These are phyloP conservation scores for Claviceps sp. DNA, from an alignment of 2,329 filamentous ascomycete genomes.

Conservation along the genomic window DNA sequence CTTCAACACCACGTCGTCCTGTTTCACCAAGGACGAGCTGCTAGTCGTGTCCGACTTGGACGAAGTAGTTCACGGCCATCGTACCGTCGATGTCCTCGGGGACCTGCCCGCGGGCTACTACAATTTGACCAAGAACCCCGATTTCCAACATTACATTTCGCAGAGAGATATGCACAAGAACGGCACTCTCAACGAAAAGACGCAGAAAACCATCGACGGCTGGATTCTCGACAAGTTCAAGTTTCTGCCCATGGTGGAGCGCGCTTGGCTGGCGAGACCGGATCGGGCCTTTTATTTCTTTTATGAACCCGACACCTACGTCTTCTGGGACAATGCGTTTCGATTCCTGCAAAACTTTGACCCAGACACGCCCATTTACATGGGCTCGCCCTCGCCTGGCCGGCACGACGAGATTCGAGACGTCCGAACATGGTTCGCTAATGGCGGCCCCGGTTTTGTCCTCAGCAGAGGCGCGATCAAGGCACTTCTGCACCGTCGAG, in stretches of 20 bases:
- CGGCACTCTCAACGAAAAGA: constrained; percentile 19
- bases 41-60: constrained; percentile 39
- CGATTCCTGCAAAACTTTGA: constrained; percentile 32
- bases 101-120: constrained; percentile 18
- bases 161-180: constrained; percentile 23
- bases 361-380: constrained; percentile 34
- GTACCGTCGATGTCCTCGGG: constrained; percentile 29
- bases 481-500: constrained; percentile 27
- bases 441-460: constrained; percentile 45
- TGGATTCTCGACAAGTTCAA: constrained; percentile 45
- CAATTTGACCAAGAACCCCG: constrained; percentile 17
- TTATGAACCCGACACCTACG: constrained; percentile 41
- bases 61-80: constrained; percentile 28
- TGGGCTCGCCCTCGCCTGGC: constrained; percentile 38
- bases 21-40: constrained; percentile 26
- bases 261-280: constrained; percentile 31
- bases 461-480: constrained; percentile 35
- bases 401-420: constrained; percentile 16
- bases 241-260: constrained; percentile 40
- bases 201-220: constrained; percentile 23
- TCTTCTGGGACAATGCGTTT: constrained; percentile 27
- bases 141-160: constrained; percentile 26
- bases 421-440: constrained; percentile 34
- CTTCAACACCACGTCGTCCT: constrained; percentile 38
- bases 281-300: constrained; percentile 42